These are phyloP conservation scores for Nelumbo lutea DNA, from an alignment of 164 flowering plant species.

Conservation along the genomic window DNA sequence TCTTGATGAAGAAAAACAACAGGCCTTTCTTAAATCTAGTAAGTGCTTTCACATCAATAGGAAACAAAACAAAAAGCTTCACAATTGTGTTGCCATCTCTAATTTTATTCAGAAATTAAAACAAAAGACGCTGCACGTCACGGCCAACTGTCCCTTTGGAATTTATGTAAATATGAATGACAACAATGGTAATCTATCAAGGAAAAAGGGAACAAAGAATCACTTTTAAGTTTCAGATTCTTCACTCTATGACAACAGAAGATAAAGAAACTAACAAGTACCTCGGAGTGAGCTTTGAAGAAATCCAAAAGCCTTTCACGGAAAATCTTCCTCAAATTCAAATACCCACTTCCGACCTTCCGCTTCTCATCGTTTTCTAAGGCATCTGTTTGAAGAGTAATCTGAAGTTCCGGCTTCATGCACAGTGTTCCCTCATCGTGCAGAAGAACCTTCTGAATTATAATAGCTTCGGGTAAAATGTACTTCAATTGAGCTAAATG, in stretches of 20 bases:
- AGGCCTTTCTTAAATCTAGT: no score
- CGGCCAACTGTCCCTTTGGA: no score
- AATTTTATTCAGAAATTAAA: no score
- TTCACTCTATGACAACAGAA: neutral
- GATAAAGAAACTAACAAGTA: conserved; percentile 12
- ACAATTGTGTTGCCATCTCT: no score
- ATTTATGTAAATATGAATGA: no score
- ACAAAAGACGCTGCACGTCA: no score
- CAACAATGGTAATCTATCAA: no score
- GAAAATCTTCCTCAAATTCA: conserved; percentile 47
- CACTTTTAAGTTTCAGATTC: no score
- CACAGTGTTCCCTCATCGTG: conserved; percentile 65
- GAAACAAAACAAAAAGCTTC: no score
- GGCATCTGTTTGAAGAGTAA: conserved; percentile 37
- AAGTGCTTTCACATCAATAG: no score
- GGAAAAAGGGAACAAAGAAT: no score
- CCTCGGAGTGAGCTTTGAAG: conserved; percentile 67
- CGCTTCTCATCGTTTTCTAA: conserved; percentile 22
- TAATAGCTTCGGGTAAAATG: conserved; percentile 65
- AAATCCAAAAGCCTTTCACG: conserved; percentile 46
- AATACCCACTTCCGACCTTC: conserved; percentile 26
- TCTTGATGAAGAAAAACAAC: no score
- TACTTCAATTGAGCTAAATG: conserved; percentile 88
- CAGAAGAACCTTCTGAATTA: conserved; percentile 38
- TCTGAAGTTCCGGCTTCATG: conserved; percentile 69